Conservation (phyloP, 345 rosid genomes). For the Rhizophora mangle region DNA sequence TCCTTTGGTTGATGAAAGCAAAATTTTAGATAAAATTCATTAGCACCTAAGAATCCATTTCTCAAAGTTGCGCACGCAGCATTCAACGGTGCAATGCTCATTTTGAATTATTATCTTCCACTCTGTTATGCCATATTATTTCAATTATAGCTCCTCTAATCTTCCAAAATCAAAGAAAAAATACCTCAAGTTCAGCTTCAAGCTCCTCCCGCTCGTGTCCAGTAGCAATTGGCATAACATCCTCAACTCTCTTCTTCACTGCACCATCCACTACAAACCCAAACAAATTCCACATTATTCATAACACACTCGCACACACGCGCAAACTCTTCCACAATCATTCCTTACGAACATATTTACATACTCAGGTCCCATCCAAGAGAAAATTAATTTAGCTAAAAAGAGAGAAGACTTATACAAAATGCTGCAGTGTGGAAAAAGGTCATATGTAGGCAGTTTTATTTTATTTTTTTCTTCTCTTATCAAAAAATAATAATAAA, state of each 20-base stretch:
- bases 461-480: too few relatives aligned
- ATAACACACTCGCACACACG: not conserved
- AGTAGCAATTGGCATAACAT: conserved; percentile 80
- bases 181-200: conserved; percentile 69
- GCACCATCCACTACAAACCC: conserved; percentile 2
- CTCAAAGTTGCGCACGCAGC: too few relatives aligned
- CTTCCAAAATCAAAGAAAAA: not conserved
- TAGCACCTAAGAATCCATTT: too few relatives aligned
- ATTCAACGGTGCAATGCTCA: too few relatives aligned
- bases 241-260: conserved; percentile 64
- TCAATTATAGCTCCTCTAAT: not conserved
- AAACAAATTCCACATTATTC: not conserved
- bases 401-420: too few relatives aligned
- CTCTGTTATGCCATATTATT: not conserved
- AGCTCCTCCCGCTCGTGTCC: conserved; percentile 95
- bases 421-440: too few relatives aligned
- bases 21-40: not conserved
- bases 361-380: too few relatives aligned
- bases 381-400: too few relatives aligned
- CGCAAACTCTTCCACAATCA: not conserved
- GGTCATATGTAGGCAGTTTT: too few relatives aligned
- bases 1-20: not conserved
- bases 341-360: too few relatives aligned
- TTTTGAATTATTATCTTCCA: too few relatives aligned
- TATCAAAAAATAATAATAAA: too few relatives aligned